Base-by-base conservation (phyloP, 495 filamentous ascomycete species). In the Podospora fimiseda region DNA sequence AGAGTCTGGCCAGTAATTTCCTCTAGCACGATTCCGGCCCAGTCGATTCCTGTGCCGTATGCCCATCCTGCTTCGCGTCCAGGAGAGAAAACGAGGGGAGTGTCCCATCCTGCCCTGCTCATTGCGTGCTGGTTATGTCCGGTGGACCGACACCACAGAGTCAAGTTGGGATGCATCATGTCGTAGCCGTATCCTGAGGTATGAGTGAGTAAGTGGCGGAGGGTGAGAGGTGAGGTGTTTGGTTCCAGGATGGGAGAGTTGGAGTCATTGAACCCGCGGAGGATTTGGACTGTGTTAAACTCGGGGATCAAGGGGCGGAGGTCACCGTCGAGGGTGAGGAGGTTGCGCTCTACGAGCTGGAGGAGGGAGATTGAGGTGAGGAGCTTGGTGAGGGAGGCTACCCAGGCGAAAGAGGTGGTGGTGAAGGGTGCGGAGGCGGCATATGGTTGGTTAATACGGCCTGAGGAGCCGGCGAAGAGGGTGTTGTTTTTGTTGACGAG, bases 351-450 rank as follows among this genome's bases (percentile, higher is more conserved):
- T 38, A 74, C 60, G 30, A 73, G 61, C 36, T 71, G 72, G 21
- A 72, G 49, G 2, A 59, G 48, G 14, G 57, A 53, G 52, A 69
- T 48, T 8, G 64, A 48, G 16, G 70, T 72, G 18, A 63, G 50
- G 43, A 74, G 58, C 22, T 73, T 73, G 13, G 67, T 67, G 56
- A 63, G 59, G 36, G 69, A 71, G 20, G 62, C 59, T 2, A 71
- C 45, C 51, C 59, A 62, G 21, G 78, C 78, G 53, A 80, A 82
- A 22, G 87, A 82, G 55, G 73, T 57, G 7, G 63, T 50, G 11
- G 74, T 50, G 40, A 74, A 70, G 2, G 61, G 15, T 0, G 63
- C 53, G 9, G 62, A 56, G 15, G 21, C 13, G 22, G 37, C 27
- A 2, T 24, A 11, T 9, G 54, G 19, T 7, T 56, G 30, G 24